These are phyloP conservation scores for Nicotiana tomentosiformis DNA, from an alignment of 257 asterid species.

Conservation along the genomic window DNA sequence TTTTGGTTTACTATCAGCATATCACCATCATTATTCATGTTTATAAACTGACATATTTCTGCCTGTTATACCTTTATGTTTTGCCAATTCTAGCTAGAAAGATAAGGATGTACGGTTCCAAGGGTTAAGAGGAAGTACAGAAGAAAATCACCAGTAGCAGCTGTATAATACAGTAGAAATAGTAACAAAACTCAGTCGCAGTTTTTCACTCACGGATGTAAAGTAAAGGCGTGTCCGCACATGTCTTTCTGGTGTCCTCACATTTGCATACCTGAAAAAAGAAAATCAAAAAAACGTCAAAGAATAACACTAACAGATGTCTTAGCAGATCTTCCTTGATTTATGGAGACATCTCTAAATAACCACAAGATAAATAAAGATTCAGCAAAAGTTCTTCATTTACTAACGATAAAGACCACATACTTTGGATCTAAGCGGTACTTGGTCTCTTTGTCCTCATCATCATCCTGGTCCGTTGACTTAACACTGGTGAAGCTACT, in stretches of 20 bases:
- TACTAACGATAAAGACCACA: not conserved
- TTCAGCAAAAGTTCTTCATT: not conserved
- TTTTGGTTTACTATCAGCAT: not conserved
- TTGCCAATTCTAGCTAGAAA: not conserved
- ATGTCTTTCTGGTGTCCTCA: constrained; percentile 82
- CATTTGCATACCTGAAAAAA: constrained; percentile 72
- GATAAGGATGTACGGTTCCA: not conserved
- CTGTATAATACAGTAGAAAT: not conserved
- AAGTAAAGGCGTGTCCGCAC: constrained; percentile 91
- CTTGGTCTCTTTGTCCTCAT: constrained; percentile 80
- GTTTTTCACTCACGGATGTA: constrained; percentile 64
- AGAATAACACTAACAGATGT: not conserved
- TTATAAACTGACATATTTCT: not conserved
- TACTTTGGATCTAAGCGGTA: constrained; percentile 95
- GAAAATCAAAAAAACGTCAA: not conserved
- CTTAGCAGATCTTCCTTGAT: not conserved
- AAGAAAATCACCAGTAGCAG: not conserved
- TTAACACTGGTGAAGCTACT: constrained; percentile 76
- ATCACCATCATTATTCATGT: not conserved
- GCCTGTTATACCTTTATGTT: not conserved
- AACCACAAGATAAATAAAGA: not conserved
- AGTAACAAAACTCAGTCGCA: not conserved
- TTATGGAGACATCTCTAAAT: not conserved
- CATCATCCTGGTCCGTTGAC: constrained; percentile 78
- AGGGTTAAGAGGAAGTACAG: not conserved